Percentiles rank a stretch among this genome's conserved stretches.
Evolutionary conservation across 352 stramenopile species (phyloP).

Genomic region (Pythium chondricola): DNA sequence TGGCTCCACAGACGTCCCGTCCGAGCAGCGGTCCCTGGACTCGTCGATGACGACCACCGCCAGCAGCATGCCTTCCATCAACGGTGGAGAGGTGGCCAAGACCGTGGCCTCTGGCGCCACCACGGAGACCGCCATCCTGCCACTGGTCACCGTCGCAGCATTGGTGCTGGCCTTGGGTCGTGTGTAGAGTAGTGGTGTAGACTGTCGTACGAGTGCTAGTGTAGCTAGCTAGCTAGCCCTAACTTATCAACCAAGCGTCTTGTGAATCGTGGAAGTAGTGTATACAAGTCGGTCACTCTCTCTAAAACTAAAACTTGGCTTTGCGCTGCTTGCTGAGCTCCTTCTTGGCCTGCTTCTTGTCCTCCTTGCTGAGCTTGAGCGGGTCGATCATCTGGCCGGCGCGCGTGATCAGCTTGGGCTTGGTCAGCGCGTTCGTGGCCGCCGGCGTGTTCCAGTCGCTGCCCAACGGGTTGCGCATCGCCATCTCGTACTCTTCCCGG

Average conservation of each 20-base stretch:
- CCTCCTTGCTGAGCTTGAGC: conserved; percentile 82
- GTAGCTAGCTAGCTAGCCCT: too few species aligned
- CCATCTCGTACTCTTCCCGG: conserved; percentile 96
- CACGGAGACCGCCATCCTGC: too few species aligned
- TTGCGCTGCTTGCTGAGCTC: conserved; percentile 75
- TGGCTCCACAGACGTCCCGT: background rate
- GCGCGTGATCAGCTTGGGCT: conserved; percentile 91
- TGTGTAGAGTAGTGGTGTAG: too few species aligned
- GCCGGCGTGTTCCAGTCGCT: conserved; percentile 93
- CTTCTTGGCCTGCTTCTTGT: conserved; percentile 81
- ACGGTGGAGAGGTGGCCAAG: too few species aligned
- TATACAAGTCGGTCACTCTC: too few species aligned
- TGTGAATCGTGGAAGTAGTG: too few species aligned
- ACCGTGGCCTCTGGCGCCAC: too few species aligned
- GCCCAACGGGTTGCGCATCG: conserved; percentile 92
- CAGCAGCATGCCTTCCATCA: too few species aligned
- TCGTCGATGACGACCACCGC: background rate
- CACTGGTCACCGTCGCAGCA: too few species aligned
- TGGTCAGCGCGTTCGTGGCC: conserved; percentile 89
- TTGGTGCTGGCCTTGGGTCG: too few species aligned
- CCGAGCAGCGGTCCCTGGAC: background rate
- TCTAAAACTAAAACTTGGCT: conserved; percentile 73
- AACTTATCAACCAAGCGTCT: too few species aligned
- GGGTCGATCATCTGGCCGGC: conserved; percentile 92
- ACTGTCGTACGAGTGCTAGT: too few species aligned